Evolutionary conservation across 805 yeast genomes (phyloP), one percentile per base, ranked within the genome.

Genomic region (Ogataea nitratoaversa): DNA sequence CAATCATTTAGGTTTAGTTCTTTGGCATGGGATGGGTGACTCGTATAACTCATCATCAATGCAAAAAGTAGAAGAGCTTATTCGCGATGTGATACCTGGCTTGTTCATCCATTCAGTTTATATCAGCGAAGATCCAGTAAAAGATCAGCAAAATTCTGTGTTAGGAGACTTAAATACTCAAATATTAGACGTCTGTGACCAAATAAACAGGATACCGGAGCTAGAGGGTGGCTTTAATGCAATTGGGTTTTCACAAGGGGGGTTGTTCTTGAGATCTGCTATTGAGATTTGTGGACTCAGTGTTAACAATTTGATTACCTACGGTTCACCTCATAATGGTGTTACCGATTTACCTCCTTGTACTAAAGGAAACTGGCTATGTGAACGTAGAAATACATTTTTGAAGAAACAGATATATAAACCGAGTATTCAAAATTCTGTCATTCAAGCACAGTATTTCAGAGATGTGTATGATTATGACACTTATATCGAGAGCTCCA

Each of bases 11-110:
- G 62, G 62, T 2, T 70, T 85, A 2, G 87, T 85, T 2, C 54
- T 86, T 30, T 85, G 95, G 95, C 95, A 85, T 52, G 95, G 95
- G 0, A 69, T 86, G 60, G 93, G 95, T 0, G 95, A 85, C 56
- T 70, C 74, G 9, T 84, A 79, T 55, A 73, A 82, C 53, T 77
- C 88, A 0, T 57, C 71, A 1, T 76, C 83, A 0, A 76, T 84
- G 68, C 63, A 60, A 23, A 58, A 67, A n/a, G 74, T 72, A 1
- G 59, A 62, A 5, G 66, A 65, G 0, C 42, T 72, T 2, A 61
- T 84, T 7, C 52, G 63, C 16, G 61, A 65, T 7, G 56, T 62
- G 2, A 57, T 72, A 36, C 88, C 89, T 0, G 74, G 64, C 1
- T 57, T 72, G 0, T 68, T 59, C 37, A 69, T 81, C 1, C 77